Base-by-base conservation (phyloP, 2,329 filamentous ascomycete genomes). In the Amesomyces nigricolor region DNA sequence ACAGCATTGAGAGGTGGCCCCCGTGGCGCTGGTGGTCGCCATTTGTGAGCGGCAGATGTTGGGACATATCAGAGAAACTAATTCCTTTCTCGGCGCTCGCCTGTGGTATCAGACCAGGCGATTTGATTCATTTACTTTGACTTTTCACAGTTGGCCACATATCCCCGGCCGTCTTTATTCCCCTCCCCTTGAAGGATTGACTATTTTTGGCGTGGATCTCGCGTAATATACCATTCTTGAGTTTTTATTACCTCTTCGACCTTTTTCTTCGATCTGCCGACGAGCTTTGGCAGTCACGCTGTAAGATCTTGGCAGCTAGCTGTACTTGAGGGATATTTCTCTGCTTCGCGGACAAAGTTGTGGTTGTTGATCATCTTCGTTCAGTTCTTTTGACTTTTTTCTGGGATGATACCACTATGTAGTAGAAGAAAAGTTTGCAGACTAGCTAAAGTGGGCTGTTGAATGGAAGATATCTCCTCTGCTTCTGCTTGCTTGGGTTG, bases 391-490 rank as follows among this genome's bases (percentile, higher is more conserved):
- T 42, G 45, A 46, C 52, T 51, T 51, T 46, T 30, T 56, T 46
- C 56, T 59, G 56, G 47, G 19, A 65, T 66, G 65, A 67, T 67
- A 67, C 65, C 65, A 66, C 58, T 63, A 64, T 26, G 26, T 55
- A 55, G 22, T 26, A 26, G 22, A 26, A 35, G 61, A 64, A 63
- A 63, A 65, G 50, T 45, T 61, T 62, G 58, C 60, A 52, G 53
- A 49, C 51, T 55, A 59, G 58, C 55, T 46, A 42, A 50, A 54
- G 52, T 46, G 45, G 47, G 35, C 46, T 53, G 35, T 39, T 46
- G 49, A 58, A 58, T 53, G 46, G 13, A 46, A 47, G 30, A 9
- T 37, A 35, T 44, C 26, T 46, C 29, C 16, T 5, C 3, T 37
- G 38, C 13, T 26, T 40, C n/a, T 40, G 5, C 47, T 29, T 10